Percentiles rank a stretch among this genome's conserved stretches.
phyloP scores from a whole-genome alignment of 148 eudicot species.

The Arbutus unedo region DNA sequence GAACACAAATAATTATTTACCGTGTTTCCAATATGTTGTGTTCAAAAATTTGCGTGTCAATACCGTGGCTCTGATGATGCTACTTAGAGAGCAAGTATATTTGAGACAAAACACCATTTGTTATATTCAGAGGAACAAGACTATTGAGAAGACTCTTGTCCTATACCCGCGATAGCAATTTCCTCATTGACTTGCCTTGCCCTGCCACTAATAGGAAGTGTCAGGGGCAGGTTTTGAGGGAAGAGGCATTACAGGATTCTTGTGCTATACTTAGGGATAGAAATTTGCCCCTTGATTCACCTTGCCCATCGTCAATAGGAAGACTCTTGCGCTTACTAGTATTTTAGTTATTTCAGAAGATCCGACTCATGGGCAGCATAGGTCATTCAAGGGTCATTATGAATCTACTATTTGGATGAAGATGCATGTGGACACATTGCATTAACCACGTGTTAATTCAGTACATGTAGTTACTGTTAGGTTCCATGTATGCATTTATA shows the following conservation, averaged over 20 bases:
- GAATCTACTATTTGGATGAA: too few relatives aligned
- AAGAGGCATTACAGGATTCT: background rate
- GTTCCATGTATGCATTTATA: too few relatives aligned
- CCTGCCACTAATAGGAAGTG: background rate
- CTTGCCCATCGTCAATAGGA: too few relatives aligned
- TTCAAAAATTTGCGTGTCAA: background rate
- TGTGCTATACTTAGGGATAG: too few relatives aligned
- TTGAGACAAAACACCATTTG: background rate
- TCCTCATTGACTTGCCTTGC: background rate
- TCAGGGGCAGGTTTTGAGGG: background rate
- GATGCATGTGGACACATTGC: too few relatives aligned
- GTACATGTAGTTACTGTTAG: too few relatives aligned
- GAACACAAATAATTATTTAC: background rate
- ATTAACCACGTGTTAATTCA: too few relatives aligned
- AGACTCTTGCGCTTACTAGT: too few relatives aligned
- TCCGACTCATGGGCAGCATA: too few relatives aligned
- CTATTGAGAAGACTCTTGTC: background rate
- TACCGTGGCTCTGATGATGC: background rate
- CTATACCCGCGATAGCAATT: background rate
- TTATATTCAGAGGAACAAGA: background rate
- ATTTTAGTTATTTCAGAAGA: too few relatives aligned
- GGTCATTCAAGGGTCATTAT: too few relatives aligned
- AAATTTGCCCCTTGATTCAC: too few relatives aligned
- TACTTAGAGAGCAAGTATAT: background rate
- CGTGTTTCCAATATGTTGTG: background rate